These are phyloP conservation scores for Xerocomellus dryophilus DNA, from an alignment of 768 basidiomycete genomes.

Conservation along the genomic window DNA sequence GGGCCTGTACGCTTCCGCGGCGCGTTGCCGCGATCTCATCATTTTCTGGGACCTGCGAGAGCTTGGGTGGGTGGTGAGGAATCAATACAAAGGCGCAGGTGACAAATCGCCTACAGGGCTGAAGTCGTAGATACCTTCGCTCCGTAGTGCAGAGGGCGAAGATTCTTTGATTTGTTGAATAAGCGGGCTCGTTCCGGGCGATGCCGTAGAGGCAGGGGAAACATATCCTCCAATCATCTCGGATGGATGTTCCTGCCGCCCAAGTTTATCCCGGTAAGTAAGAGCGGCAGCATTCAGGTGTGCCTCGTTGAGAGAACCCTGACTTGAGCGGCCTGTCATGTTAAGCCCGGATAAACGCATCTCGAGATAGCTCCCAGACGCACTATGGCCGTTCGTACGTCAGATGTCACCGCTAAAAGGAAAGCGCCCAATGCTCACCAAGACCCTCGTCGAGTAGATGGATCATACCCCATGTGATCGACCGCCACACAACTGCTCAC, in stretches of 20 bases:
- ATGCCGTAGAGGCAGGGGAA: slow-evolving; percentile 45
- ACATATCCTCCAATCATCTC: slow-evolving; percentile 35
- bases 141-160: slow-evolving; percentile 21
- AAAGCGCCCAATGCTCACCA: slow-evolving; percentile 20
- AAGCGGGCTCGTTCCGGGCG: slow-evolving; percentile 38
- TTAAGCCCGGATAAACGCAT: slow-evolving; percentile 31
- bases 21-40: slow-evolving; percentile 22
- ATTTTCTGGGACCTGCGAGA: slow-evolving; percentile 22
- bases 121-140: slow-evolving; percentile 28
- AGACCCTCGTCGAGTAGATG: slow-evolving; percentile 35
- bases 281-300: slow-evolving; percentile 21
- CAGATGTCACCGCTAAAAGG: slow-evolving; percentile 21
- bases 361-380: slow-evolving; percentile 30
- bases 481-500: slow-evolving; percentile 36
- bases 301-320: slow-evolving; percentile 32
- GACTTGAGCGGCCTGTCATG: slow-evolving; percentile 32
- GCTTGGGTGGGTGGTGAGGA: slow-evolving; percentile 8
- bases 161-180: slow-evolving; percentile 24
- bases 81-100: neutral
- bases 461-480: slow-evolving; percentile 31
- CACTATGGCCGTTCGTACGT: slow-evolving; percentile 25
- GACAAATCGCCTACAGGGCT: slow-evolving; percentile 18
- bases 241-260: slow-evolving; percentile 19
- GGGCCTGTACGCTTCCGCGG: slow-evolving; percentile 26
- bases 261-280: slow-evolving; percentile 27